Conservation (phyloP, 2,329 filamentous ascomycete species). For the Cladosporium sp. region DNA sequence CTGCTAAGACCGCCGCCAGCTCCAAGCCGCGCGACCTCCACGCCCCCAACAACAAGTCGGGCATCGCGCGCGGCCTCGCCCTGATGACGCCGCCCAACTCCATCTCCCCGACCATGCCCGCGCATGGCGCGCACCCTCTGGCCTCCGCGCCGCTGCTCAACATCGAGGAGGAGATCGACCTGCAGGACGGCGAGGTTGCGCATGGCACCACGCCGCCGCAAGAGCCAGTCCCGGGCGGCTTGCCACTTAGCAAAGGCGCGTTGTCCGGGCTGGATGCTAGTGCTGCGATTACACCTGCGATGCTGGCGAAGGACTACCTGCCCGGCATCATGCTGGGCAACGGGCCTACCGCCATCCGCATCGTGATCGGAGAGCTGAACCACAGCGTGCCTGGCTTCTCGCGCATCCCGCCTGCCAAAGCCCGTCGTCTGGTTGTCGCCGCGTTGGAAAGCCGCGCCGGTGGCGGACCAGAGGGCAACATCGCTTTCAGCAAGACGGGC, state of each 20-base stretch:
- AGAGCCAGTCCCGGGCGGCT: slow-evolving; percentile 22
- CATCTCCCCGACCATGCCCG: slow-evolving; percentile 80
- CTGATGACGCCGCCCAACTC: slow-evolving; percentile 92
- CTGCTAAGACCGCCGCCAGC: slow-evolving; percentile 25
- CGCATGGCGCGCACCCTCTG: slow-evolving; percentile 63
- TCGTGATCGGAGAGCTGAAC: slow-evolving; percentile 91
- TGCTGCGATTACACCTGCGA: slow-evolving; percentile 73
- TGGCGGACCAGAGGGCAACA: slow-evolving; percentile 58
- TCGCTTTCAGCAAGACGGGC: slow-evolving; percentile 89
- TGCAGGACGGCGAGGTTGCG: slow-evolving; percentile 57
- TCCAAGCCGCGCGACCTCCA: slow-evolving; percentile 20
- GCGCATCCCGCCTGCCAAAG: slow-evolving; percentile 80
- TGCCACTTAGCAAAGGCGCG: slow-evolving; percentile 44
- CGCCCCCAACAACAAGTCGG: slow-evolving; percentile 16
- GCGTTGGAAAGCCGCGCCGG: slow-evolving; percentile 75
- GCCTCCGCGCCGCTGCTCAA: slow-evolving; percentile 41
- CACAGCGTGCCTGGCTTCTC: slow-evolving; percentile 90
- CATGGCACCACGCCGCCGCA: slow-evolving; percentile 26
- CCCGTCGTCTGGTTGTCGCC: slow-evolving; percentile 83
- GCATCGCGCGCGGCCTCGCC: slow-evolving; percentile 35
- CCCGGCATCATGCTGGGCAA: slow-evolving; percentile 85
- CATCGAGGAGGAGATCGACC: slow-evolving; percentile 80
- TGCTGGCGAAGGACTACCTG: slow-evolving; percentile 85
- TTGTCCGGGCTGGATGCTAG: slow-evolving; percentile 60
- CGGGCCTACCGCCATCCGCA: slow-evolving; percentile 85